phyloP scores from a whole-genome alignment of 2,329 filamentous ascomycete species.

The Paradendryphiella salina region DNA sequence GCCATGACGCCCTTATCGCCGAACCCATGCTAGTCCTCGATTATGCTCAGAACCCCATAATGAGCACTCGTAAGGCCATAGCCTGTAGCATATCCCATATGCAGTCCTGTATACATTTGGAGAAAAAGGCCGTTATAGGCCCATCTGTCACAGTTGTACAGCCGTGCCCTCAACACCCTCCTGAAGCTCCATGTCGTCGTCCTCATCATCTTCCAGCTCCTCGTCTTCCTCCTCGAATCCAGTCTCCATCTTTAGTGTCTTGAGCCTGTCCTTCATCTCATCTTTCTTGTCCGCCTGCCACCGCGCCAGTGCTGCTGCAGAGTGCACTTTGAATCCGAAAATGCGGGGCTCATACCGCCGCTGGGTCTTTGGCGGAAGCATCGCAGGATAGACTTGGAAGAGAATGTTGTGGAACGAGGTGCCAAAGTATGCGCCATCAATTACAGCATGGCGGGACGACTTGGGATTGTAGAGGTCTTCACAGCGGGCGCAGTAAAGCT shows the following conservation, averaged over 20 bases:
- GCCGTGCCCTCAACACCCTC: conserved; percentile 36
- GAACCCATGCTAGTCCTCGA: conserved; percentile 20
- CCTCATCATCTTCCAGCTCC: conserved; percentile 65
- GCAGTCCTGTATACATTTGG: neutral
- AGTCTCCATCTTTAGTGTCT: conserved; percentile 69
- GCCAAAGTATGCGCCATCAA: conserved; percentile 97
- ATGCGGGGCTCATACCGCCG: conserved; percentile 87
- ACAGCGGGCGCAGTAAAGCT: conserved; percentile 95
- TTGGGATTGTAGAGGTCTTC: conserved; percentile 99
- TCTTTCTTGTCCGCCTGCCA: conserved; percentile 87
- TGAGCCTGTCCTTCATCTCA: conserved; percentile 77
- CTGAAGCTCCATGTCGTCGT: conserved; percentile 48
- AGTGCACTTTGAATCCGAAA: conserved; percentile 95
- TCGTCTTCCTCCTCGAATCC: conserved; percentile 71
- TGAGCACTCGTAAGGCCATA: neutral
- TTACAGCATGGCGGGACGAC: conserved; percentile 89
- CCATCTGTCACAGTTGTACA: conserved; percentile 24
- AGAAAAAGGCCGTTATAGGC: conserved; percentile 13
- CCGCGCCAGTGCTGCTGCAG: conserved; percentile 79
- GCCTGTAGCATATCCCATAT: neutral
- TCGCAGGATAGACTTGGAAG: conserved; percentile 93
- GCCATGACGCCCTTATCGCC: conserved; percentile 28
- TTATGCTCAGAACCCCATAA: conserved; percentile 7
- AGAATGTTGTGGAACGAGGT: conserved; percentile 99
- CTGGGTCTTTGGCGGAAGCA: conserved; percentile 82